A percentile compares a stretch with the other conserved stretches of the same genome.
These are phyloP conservation scores for Fragaria iinumae DNA, from an alignment of 306 rosid genomes.

Conservation along the genomic window DNA sequence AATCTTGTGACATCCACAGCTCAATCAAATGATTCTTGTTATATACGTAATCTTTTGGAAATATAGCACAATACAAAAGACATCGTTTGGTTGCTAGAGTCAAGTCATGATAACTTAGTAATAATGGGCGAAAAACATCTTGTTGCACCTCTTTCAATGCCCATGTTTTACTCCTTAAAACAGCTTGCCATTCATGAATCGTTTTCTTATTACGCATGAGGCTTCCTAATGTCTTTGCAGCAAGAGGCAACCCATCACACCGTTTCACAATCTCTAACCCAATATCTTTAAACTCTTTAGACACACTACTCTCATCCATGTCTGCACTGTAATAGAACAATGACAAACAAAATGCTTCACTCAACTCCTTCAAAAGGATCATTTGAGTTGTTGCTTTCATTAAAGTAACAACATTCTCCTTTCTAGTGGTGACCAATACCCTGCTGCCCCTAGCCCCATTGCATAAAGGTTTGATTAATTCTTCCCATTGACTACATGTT, in stretches of 20 bases:
- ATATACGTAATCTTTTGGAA: too few relatives aligned
- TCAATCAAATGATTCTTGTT: too few relatives aligned
- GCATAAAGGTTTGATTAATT: not conserved
- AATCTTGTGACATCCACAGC: not conserved
- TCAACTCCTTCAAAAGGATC: not conserved
- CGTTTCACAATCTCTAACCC: not conserved
- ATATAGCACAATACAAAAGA: too few relatives aligned
- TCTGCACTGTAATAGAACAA: not conserved
- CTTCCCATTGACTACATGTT: not conserved
- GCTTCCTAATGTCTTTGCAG: constrained; percentile 4
- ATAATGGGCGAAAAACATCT: too few relatives aligned
- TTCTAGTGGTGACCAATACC: constrained; percentile 12
- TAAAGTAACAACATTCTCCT: not conserved
- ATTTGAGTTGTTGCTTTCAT: not conserved
- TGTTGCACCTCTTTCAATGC: too few relatives aligned
- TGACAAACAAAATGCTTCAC: not conserved
- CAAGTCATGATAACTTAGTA: too few relatives aligned
- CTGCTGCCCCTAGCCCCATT: constrained; percentile 7
- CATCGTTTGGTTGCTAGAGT: too few relatives aligned
- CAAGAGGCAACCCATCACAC: not conserved
- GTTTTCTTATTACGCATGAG: constrained; percentile 1
- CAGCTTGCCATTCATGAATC: not conserved
- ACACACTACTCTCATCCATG: not conserved
- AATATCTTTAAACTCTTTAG: not conserved
- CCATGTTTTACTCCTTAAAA: constrained; percentile 9